A percentile compares a stretch with the other conserved stretches of the same genome.
These are phyloP conservation scores for Aspergillus bridgeri DNA, from an alignment of 495 filamentous ascomycete genomes.

Conservation along the genomic window DNA sequence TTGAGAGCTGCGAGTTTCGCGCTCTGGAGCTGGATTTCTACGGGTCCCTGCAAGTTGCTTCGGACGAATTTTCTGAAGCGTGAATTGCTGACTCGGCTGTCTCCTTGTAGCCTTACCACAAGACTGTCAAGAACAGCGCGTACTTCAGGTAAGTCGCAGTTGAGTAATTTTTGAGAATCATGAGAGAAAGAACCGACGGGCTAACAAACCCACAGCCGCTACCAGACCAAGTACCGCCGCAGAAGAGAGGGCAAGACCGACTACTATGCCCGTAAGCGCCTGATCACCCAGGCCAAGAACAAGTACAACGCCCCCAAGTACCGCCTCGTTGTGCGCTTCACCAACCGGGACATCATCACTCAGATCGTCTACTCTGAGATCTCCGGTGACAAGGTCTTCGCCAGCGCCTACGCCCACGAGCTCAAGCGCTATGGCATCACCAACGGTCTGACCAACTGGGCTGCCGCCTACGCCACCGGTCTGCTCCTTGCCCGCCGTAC, in stretches of 20 bases:
- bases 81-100: slow-evolving; percentile 93
- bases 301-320: slow-evolving; percentile 99
- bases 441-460: slow-evolving; percentile 99
- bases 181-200: background rate
- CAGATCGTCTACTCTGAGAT: slow-evolving; percentile 98
- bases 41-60: slow-evolving; percentile 97
- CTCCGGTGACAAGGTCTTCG: slow-evolving; percentile 93
- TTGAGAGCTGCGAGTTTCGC: slow-evolving; percentile 11
- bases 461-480: slow-evolving; percentile 93
- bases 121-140: slow-evolving; percentile 91
- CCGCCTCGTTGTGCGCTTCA: slow-evolving; percentile 99
- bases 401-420: slow-evolving; percentile 93
- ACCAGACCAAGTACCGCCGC: slow-evolving; percentile 99
- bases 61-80: slow-evolving; percentile 87
- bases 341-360: slow-evolving; percentile 98
- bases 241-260: slow-evolving; percentile 97
- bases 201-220: slow-evolving; percentile 64
- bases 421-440: slow-evolving; percentile 93
- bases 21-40: slow-evolving; percentile 3
- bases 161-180: background rate
- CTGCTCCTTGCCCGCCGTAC: slow-evolving; percentile 95
- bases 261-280: slow-evolving; percentile 99
- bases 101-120: slow-evolving; percentile 78
- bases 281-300: slow-evolving; percentile 99
- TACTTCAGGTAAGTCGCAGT: slow-evolving; percentile 81